These are phyloP conservation scores for Tritrichomonas foetus DNA, from an alignment of 208 protist species.

Conservation along the genomic window DNA sequence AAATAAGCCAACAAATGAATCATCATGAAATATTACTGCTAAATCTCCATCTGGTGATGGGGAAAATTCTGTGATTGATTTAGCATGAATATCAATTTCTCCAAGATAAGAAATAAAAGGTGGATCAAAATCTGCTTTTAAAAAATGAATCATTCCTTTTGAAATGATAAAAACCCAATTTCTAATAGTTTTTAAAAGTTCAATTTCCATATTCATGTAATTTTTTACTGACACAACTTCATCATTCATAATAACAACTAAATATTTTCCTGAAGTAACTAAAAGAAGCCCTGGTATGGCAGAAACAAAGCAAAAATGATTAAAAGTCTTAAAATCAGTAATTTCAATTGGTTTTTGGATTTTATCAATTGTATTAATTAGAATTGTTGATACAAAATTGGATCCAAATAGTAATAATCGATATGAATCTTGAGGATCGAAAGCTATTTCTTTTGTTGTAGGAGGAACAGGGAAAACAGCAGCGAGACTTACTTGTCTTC, in stretches of 20 bases:
- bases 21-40: background rate
- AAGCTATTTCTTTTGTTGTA: background rate
- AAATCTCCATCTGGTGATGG: slow-evolving; percentile 34
- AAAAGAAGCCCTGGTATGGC: background rate
- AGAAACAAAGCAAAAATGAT: slow-evolving; percentile 7
- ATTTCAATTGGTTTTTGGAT: background rate
- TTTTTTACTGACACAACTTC: background rate
- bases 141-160: background rate
- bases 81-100: background rate
- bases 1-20: background rate
- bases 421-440: background rate
- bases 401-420: background rate
- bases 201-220: background rate
- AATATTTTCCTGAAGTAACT: background rate
- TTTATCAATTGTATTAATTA: background rate
- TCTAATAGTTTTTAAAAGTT: background rate
- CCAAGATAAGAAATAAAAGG: background rate
- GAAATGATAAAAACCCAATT: background rate
- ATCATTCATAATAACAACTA: background rate
- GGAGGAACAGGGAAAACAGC: background rate
- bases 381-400: background rate
- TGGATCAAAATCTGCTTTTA: background rate
- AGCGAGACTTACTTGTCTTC: background rate
- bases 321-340: background rate
- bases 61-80: background rate